Evolutionary conservation across 495 filamentous ascomycete genomes (phyloP).

Genomic region (Clohesyomyces aquaticus): DNA sequence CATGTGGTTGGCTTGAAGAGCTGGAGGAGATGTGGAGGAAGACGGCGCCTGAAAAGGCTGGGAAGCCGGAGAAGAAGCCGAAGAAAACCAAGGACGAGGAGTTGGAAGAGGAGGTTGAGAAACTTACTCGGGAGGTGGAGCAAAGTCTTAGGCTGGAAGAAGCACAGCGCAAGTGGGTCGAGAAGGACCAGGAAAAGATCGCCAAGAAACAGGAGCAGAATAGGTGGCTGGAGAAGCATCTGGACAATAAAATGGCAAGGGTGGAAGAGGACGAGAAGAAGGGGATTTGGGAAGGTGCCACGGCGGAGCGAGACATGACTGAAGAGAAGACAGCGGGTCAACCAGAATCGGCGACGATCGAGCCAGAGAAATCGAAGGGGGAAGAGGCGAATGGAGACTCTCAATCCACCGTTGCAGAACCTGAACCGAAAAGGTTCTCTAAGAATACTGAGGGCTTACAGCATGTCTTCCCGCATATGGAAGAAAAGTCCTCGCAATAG

Average conservation of each 20-base stretch:
- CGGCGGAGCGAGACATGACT: too few relatives aligned
- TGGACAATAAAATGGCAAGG: constrained; percentile 19
- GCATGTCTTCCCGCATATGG: constrained; percentile 27
- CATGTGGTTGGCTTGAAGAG: constrained; percentile 84
- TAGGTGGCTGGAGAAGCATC: constrained; percentile 32
- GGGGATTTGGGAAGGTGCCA: too few relatives aligned
- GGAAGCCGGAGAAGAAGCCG: constrained; percentile 22
- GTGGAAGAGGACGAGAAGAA: constrained; percentile 4
- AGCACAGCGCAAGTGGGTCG: constrained; percentile 37
- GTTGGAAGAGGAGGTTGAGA: constrained; percentile 49
- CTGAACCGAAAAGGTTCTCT: neutral
- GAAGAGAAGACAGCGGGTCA: too few relatives aligned
- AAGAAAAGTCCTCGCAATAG: constrained; percentile 25
- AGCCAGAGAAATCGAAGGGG: constrained; percentile 3
- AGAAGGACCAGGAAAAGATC: constrained; percentile 29
- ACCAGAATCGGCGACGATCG: neutral
- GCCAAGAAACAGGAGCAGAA: constrained; percentile 12
- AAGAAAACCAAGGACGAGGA: constrained; percentile 56
- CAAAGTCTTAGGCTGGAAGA: constrained; percentile 45
- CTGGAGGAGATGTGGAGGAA: constrained; percentile 70
- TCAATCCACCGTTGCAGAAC: neutral
- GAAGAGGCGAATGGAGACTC: neutral
- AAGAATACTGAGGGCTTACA: constrained; percentile 6
- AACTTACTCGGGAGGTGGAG: constrained; percentile 49
- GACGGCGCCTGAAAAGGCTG: constrained; percentile 52